Conservation (phyloP, 495 filamentous ascomycete genomes). For the Geoglossum glabrum region DNA sequence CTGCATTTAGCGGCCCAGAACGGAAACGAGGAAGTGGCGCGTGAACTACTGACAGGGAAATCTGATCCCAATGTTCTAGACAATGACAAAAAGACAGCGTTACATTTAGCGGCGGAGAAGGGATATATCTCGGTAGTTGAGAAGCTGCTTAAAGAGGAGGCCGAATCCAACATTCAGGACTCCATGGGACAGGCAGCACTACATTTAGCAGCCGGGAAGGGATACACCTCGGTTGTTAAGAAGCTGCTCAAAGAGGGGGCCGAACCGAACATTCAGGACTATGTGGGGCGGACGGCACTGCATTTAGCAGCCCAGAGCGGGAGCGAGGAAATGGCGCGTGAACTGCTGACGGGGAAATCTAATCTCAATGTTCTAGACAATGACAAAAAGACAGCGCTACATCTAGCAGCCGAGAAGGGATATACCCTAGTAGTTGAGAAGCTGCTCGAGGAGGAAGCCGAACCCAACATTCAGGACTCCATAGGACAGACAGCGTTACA, state of each 20-base stretch:
- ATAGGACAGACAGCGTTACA: slow-evolving; percentile 1
- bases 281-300: no score
- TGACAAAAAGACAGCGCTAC: slow-evolving; percentile 1
- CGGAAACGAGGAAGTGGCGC: no score
- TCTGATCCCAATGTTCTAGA: no score
- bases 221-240: neutral
- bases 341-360: no score
- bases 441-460: neutral
- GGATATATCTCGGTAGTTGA: neutral
- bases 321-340: no score
- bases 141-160: neutral
- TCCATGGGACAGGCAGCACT: neutral
- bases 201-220: slow-evolving; percentile 4
- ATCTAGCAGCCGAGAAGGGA: slow-evolving; percentile 6
- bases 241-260: no score
- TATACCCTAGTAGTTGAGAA: neutral
- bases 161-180: neutral
- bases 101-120: slow-evolving; percentile 6
- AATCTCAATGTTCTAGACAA: no score
- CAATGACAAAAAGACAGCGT: neutral
- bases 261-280: no score
- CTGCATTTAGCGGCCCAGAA: no score
- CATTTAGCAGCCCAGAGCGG: no score
- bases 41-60: no score
- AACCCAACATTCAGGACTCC: neutral